phyloP scores from a whole-genome alignment of 1,139 yeast genomes.

The Nakaseomyces nivariensis region DNA sequence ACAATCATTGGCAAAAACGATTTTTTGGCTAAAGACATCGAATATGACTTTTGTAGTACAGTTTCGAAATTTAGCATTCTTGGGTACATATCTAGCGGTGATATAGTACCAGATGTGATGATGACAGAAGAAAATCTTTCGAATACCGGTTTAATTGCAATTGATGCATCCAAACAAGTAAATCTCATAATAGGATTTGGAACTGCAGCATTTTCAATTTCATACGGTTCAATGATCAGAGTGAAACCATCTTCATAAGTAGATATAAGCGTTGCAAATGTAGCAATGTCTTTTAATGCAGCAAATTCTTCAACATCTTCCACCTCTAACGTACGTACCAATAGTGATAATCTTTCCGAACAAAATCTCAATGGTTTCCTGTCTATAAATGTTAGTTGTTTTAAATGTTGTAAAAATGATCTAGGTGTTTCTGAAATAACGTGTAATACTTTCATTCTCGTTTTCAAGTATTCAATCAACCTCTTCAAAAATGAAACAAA shows the following conservation, averaged over 20 bases:
- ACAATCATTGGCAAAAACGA: slow-evolving; percentile 93
- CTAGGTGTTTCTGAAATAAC: slow-evolving; percentile 95
- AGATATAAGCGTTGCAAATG: slow-evolving; percentile 90
- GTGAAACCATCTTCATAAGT: slow-evolving; percentile 92
- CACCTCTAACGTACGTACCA: slow-evolving; percentile 83
- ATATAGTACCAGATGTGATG: slow-evolving; percentile 94
- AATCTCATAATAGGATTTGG: slow-evolving; percentile 95
- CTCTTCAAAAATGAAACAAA: slow-evolving; percentile 86
- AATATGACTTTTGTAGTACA: slow-evolving; percentile 85
- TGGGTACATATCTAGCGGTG: slow-evolving; percentile 98
- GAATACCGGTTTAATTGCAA: slow-evolving; percentile 94
- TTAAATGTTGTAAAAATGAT: slow-evolving; percentile 83
- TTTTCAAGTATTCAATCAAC: slow-evolving; percentile 86
- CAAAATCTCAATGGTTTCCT: slow-evolving; percentile 85
- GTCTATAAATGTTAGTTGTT: slow-evolving; percentile 87
- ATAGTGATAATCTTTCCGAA: slow-evolving; percentile 76
- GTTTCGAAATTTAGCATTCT: slow-evolving; percentile 93
- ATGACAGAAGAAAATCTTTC: slow-evolving; percentile 90
- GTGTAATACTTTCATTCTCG: slow-evolving; percentile 94
- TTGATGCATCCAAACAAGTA: slow-evolving; percentile 93
- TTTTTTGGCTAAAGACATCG: slow-evolving; percentile 89
- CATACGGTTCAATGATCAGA: slow-evolving; percentile 88
- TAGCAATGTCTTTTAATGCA: slow-evolving; percentile 90
- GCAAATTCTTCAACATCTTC: slow-evolving; percentile 83
- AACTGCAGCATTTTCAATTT: slow-evolving; percentile 92